These are phyloP conservation scores for Colletotrichum noveboracense DNA, from an alignment of 2,329 filamentous ascomycete species.

Conservation along the genomic window DNA sequence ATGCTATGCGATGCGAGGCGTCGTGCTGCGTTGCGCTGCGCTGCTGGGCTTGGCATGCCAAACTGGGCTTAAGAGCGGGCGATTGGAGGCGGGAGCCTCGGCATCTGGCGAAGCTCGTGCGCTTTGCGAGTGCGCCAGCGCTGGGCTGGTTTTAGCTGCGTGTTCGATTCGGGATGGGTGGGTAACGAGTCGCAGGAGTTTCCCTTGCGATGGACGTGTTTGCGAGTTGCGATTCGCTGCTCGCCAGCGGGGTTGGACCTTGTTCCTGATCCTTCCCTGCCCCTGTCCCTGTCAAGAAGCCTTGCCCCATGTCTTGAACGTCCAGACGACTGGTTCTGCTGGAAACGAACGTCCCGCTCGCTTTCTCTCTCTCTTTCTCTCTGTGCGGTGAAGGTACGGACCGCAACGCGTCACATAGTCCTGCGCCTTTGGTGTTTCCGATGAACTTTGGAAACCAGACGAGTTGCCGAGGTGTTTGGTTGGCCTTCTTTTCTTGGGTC, in stretches of 20 bases:
- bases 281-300: background rate
- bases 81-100: constrained; percentile 8
- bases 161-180: background rate
- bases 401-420: background rate
- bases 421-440: background rate
- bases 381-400: background rate
- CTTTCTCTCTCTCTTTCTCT: background rate
- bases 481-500: background rate
- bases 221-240: constrained; percentile 15
- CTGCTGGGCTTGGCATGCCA: constrained; percentile 2
- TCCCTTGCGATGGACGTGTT: background rate
- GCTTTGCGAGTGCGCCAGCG: background rate
- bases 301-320: background rate
- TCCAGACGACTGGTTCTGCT: constrained; percentile 1
- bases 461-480: background rate
- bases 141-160: background rate
- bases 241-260: background rate
- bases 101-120: constrained; percentile 20
- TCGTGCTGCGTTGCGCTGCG: background rate
- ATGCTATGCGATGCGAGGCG: background rate
- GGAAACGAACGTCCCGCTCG: constrained; percentile 1
- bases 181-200: background rate
- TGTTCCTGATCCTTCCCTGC: background rate
- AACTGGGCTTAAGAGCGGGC: background rate
- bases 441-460: background rate